Base-by-base conservation (phyloP, 2,329 filamentous ascomycete species). In the Hymenoscyphus salicellus region DNA sequence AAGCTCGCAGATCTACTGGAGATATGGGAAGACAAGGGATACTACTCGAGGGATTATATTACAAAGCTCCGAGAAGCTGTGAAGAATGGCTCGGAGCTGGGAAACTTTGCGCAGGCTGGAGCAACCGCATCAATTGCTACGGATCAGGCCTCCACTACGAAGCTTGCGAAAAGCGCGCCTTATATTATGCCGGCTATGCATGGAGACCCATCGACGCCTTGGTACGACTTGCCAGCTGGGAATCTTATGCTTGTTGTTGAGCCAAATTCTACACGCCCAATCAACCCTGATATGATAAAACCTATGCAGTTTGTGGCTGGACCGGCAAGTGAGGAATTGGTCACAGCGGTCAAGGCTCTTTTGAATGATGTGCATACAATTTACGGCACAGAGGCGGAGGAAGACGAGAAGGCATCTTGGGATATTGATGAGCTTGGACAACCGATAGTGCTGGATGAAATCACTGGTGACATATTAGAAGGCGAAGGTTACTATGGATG, bases 401-500 rank as follows among this genome's bases (percentile, higher is more conserved):
- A 78, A 28, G 80, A 82, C 26, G 79, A 85, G 20, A 80, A 81
- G 16, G 77, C 79, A 1, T 74, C 81, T 5, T 77, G 82, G n/a
- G 88, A 92, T 68, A 79, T 94, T n/a, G 89, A 92, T 72, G 87
- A 89, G 68, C 81, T 95, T 65, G 92, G 92, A 11, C 89, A 95
- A 74, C 78, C 83, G 17, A 80, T 92, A 61, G 78, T 87, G 20
- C 75, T 85, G 2, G 87, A 92, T 70, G 86, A 89, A 69, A 78
- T 85, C n/a, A 89, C 85, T 0, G 88, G 88, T 0, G 78, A 75
- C n/a, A 71, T 88, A 1, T 75, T 88, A 6, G 81, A 83, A 6
- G 88, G 88, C 1, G 88, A 91, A 68, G 91, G 90, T 0, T 96
- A 96, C 75, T 96, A 96, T 74, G 93, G 92, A 66, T 96, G 93